These are phyloP conservation scores for Xenoacremonium recifei DNA, from an alignment of 2,329 filamentous ascomycete species.

Conservation along the genomic window DNA sequence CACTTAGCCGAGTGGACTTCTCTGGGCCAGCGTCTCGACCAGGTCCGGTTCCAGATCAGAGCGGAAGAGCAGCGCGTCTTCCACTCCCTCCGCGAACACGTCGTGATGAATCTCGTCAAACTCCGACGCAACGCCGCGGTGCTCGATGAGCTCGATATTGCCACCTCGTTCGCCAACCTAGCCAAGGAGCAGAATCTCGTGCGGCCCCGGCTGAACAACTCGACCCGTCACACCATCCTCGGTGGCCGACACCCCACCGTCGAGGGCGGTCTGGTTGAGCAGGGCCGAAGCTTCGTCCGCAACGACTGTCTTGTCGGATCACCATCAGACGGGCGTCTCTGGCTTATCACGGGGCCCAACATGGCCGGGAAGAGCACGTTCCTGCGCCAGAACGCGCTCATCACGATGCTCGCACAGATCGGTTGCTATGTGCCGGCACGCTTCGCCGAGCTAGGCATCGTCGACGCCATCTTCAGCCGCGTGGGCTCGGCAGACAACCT, in stretches of 20 bases:
- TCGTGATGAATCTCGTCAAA: slow-evolving; percentile 79
- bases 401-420: slow-evolving; percentile 88
- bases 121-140: slow-evolving; percentile 88
- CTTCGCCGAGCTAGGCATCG: slow-evolving; percentile 81
- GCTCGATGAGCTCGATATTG: slow-evolving; percentile 89
- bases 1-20: slow-evolving; percentile 80
- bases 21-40: slow-evolving; percentile 77
- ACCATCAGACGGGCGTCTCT: slow-evolving; percentile 60
- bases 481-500: slow-evolving; percentile 93
- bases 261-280: slow-evolving; percentile 74
- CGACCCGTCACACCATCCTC: slow-evolving; percentile 69
- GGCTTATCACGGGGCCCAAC: slow-evolving; percentile 82
- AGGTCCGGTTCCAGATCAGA: slow-evolving; percentile 73
- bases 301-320: slow-evolving; percentile 85
- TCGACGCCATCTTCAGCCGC: slow-evolving; percentile 95
- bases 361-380: slow-evolving; percentile 99
- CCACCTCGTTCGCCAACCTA: slow-evolving; percentile 78
- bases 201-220: slow-evolving; percentile 68
- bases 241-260: slow-evolving; percentile 92
- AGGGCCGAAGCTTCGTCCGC: slow-evolving; percentile 77
- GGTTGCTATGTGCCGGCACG: slow-evolving; percentile 90
- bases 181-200: slow-evolving; percentile 72
- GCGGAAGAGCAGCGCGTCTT: slow-evolving; percentile 84
- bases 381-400: slow-evolving; percentile 90
- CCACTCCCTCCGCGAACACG: slow-evolving; percentile 66